Conservation (phyloP, 2,329 filamentous ascomycete genomes). For the Aspergillus sp. region DNA sequence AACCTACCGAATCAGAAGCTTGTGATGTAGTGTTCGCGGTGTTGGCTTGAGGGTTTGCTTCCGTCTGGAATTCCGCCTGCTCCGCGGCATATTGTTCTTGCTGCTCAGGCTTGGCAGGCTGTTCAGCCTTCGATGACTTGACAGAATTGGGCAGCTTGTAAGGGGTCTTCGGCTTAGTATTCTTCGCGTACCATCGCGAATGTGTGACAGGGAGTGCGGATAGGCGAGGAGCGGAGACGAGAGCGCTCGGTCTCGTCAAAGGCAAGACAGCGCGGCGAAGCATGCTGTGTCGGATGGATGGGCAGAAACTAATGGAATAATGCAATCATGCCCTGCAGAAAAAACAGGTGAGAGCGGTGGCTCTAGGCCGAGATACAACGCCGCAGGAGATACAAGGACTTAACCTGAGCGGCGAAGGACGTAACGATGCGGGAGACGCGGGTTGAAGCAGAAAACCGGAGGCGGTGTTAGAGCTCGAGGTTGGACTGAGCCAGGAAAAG, state of each 20-base stretch:
- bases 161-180: constrained; percentile 32
- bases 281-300: constrained; percentile 32
- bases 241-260: constrained; percentile 44
- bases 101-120: constrained; percentile 25
- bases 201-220: constrained; percentile 33
- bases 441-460: neutral
- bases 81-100: constrained; percentile 33
- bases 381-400: neutral
- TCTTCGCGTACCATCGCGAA: constrained; percentile 42
- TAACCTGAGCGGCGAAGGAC: neutral
- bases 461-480: neutral
- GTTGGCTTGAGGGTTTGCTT: constrained; percentile 32
- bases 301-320: constrained; percentile 3
- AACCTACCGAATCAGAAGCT: constrained; percentile 28
- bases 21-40: constrained; percentile 32
- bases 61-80: constrained; percentile 41
- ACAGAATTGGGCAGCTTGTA: constrained; percentile 36
- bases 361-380: neutral
- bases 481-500: constrained; percentile 25
- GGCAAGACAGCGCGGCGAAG: constrained; percentile 47
- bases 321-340: constrained; percentile 23
- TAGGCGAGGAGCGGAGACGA: constrained; percentile 36
- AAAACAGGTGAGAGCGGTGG: neutral
- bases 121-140: constrained; percentile 28
- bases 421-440: neutral